These are phyloP conservation scores for Geoglossum cookeanum DNA, from an alignment of 2,329 filamentous ascomycete genomes.

Conservation along the genomic window DNA sequence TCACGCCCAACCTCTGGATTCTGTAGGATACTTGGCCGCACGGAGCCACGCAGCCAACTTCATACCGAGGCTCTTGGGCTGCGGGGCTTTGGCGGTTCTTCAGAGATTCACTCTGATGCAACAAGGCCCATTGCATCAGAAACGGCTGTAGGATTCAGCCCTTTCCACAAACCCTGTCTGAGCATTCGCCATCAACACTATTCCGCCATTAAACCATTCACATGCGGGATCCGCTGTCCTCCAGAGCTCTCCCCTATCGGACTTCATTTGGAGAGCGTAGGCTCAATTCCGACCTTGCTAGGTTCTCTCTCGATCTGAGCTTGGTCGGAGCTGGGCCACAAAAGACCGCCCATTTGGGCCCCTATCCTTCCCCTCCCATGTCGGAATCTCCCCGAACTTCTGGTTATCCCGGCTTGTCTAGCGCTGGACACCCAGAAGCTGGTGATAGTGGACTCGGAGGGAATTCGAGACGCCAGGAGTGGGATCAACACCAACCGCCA, in stretches of 20 bases:
- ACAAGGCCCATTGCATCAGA: background rate
- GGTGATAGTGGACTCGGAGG: background rate
- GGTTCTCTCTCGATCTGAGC: conserved; percentile 6
- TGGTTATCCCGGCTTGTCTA: background rate
- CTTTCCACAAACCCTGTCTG: background rate
- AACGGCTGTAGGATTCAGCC: background rate
- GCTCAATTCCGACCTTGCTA: conserved; percentile 2
- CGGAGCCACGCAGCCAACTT: background rate
- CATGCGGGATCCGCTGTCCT: background rate
- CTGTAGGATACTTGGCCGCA: background rate
- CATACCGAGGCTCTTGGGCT: background rate
- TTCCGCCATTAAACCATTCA: background rate
- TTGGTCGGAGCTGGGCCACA: conserved; percentile 1
- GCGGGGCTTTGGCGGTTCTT: background rate
- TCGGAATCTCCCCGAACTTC: conserved; percentile 3
- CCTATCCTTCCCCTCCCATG: conserved; percentile 5
- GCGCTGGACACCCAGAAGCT: background rate
- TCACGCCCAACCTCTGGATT: background rate
- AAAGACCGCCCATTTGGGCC: background rate
- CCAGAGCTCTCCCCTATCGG: background rate
- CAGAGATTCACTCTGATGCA: background rate
- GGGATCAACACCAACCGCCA: background rate
- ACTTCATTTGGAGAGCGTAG: conserved; percentile 1
- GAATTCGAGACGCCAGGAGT: background rate
- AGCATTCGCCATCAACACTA: background rate